Evolutionary conservation across 2,329 filamentous ascomycete genomes (phyloP), one percentile per base, ranked within the genome.

Genomic region (Amauroascus niger): DNA sequence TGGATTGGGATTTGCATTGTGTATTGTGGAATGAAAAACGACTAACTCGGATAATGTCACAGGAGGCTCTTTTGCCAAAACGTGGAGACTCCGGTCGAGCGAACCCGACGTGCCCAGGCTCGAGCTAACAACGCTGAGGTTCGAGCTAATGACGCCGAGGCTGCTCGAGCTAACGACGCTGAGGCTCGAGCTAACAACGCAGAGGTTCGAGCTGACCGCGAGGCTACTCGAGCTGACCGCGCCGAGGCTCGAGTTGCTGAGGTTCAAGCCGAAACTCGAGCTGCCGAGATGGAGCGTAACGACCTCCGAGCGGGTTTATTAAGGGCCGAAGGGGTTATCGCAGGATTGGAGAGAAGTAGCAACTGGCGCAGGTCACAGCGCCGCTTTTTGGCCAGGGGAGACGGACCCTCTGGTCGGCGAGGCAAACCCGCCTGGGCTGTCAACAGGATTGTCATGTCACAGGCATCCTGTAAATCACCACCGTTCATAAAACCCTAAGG

Each of bases 401-500:
- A 52, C 49, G 40, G 48, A 45, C 24, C 37, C 37, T 26, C n/a
- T 52, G 28, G 39, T 26, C 49, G 40, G 49, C 45, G 49, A 52
- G 49, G 16, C 39, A 51, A 37, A n/a, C 39, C 33, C 20, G 18
- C 33, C 49, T 32, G 28, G 44, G 37, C 37, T 35, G 39, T 33
- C 49, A 51, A 18, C 49, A 33, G 46, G 46, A 35, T 37, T 45
- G 39, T 26, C 39, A 16, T 9, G 37, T 43, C 49, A 51, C 49
- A 44, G 8, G 39, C 39, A 52, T 43, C 49, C 33, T 49, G 39
- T 18, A 52, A n/a, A 52, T 52, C 49, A 45, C 49, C 49, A 45
- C 22, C 37, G 14, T 52, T 45, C 35, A 35, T 45, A 44, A 52
- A 45, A 35, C 40, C 49, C 40, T 44, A 35, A 52, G 49, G 40